Percentiles rank a stretch among this genome's conserved stretches.
These are phyloP conservation scores for Sporisorium scitamineum DNA, from an alignment of 1,284 basidiomycete genomes.

Conservation along the genomic window DNA sequence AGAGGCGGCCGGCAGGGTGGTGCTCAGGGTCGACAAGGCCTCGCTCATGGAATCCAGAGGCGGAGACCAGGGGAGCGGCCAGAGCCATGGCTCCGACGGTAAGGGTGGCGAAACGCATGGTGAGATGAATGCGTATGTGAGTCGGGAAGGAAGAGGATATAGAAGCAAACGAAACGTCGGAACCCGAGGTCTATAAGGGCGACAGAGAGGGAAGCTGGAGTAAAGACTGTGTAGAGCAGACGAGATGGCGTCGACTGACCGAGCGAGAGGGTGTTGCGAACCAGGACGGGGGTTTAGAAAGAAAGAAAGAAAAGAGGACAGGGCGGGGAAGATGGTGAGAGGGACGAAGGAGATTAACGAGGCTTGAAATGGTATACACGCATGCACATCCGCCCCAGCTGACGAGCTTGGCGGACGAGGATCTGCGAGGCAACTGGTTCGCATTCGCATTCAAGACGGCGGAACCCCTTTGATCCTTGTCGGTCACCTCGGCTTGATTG, in stretches of 20 bases:
- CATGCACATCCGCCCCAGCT: background rate
- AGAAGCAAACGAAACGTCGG: background rate
- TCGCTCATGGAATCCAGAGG: constrained; percentile 26
- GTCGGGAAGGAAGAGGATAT: background rate
- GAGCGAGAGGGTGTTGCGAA: background rate
- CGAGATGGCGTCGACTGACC: constrained; percentile 14
- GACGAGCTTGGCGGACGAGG: background rate
- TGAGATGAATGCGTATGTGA: background rate
- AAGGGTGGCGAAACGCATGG: constrained; percentile 45
- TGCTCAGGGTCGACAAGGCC: constrained; percentile 41
- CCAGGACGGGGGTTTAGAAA: constrained; percentile 7
- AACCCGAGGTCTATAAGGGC: constrained; percentile 10
- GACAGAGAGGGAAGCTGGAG: constrained; percentile 9
- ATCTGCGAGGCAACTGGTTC: background rate
- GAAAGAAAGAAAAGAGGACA: background rate
- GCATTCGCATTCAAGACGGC: constrained; percentile 23
- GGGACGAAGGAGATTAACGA: constrained; percentile 1
- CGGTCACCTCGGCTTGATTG: background rate
- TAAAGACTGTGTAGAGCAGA: constrained; percentile 44
- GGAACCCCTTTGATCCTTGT: constrained; percentile 24
- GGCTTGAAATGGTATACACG: background rate
- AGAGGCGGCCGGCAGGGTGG: constrained; percentile 51
- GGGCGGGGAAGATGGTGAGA: background rate
- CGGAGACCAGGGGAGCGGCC: constrained; percentile 40
- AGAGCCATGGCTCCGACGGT: constrained; percentile 46